A percentile compares a stretch with the other conserved stretches of the same genome.
Evolutionary conservation across 257 asterid genomes (phyloP).

Genomic region (Salvia miltiorrhiza): DNA sequence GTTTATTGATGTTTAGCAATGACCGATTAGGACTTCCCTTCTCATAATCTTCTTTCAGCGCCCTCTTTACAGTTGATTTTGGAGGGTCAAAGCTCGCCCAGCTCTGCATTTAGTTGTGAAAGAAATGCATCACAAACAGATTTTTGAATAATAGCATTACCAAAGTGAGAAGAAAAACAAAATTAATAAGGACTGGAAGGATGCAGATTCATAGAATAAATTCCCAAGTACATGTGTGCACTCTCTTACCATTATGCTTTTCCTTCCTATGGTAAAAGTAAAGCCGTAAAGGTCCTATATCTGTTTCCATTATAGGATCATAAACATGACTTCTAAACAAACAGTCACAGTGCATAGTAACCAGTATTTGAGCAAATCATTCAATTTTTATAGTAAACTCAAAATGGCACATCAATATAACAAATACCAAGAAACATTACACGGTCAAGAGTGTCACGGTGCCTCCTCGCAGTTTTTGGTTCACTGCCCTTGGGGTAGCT

Average conservation of each 20-base stretch:
- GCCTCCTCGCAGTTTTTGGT: conserved; percentile 82
- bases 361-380: conserved; percentile 6
- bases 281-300: conserved; percentile 5
- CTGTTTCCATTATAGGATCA: neutral
- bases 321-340: neutral
- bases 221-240: neutral
- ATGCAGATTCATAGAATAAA: neutral
- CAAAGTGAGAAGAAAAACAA: neutral
- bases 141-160: conserved; percentile 6
- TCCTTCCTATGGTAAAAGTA: neutral
- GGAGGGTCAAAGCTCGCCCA: conserved; percentile 68
- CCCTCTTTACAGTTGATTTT: conserved; percentile 78
- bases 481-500: conserved; percentile 49
- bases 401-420: conserved; percentile 4
- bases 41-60: conserved; percentile 48
- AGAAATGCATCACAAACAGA: conserved; percentile 14
- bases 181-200: neutral
- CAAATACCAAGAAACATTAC: conserved; percentile 40
- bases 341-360: neutral
- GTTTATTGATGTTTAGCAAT: conserved; percentile 40
- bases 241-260: neutral
- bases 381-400: conserved; percentile 11
- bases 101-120: conserved; percentile 50
- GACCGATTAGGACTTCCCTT: conserved; percentile 44
- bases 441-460: conserved; percentile 71